Evolutionary conservation across 164 flowering plant species (phyloP).

Genomic region (Nymphaea colorata): DNA sequence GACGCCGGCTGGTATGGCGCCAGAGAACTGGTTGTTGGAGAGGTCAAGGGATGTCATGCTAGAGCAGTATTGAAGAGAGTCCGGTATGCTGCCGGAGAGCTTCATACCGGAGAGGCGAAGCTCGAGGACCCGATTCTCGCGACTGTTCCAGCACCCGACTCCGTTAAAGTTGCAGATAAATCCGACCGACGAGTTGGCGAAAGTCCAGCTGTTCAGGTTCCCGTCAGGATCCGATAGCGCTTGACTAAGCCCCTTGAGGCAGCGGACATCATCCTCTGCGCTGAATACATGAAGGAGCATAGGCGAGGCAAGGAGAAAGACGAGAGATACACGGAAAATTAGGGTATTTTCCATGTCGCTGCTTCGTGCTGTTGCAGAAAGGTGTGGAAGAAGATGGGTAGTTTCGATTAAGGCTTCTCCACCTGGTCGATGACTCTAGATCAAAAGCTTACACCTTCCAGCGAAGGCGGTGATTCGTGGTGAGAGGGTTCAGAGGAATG

Average conservation of each 20-base stretch:
- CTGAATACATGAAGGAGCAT: not conserved
- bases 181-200: constrained; percentile 15
- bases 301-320: not conserved
- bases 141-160: constrained; percentile 23
- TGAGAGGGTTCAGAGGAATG: no score
- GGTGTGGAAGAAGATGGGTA: not conserved
- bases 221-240: constrained; percentile 11
- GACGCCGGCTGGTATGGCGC: constrained; percentile 16
- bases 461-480: no score
- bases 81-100: constrained; percentile 13
- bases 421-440: no score
- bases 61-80: constrained; percentile 14
- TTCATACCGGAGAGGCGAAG: constrained; percentile 9
- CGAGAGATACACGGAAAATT: not conserved
- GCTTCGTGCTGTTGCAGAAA: not conserved
- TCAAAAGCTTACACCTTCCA: no score
- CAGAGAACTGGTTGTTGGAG: constrained; percentile 14
- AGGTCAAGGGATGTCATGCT: constrained; percentile 19
- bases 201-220: constrained; percentile 14
- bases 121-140: constrained; percentile 17
- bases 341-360: not conserved
- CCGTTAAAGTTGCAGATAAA: constrained; percentile 21
- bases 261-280: constrained; percentile 18
- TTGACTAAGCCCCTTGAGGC: constrained; percentile 13
- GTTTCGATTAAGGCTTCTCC: not conserved